Base-by-base conservation (phyloP, 352 stramenopile genomes). In the Pythium rhizo-oryzae region DNA sequence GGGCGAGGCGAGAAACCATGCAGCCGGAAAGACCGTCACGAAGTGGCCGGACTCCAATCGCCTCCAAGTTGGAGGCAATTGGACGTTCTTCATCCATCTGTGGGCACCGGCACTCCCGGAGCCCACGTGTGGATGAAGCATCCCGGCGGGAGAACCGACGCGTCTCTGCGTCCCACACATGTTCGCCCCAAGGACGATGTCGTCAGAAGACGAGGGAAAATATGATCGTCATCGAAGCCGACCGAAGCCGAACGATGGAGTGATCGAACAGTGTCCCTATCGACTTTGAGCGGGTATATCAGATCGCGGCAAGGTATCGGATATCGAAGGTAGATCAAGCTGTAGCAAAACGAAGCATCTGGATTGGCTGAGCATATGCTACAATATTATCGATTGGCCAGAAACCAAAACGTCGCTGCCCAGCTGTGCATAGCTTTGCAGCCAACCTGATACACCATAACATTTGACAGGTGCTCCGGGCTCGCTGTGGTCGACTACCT, bases 201-300 rank as follows among this genome's bases (percentile, higher is more conserved):
- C 41, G 41, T 47, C 41, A n/a, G 41, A 47, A 19, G 15, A 47
- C 28, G 15, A n/a, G 7, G 41, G 18, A n/a, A n/a, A 47, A 8
- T 47, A 9, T 47, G 41, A 47, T 47, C 41, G 41, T 47, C 41
- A 47, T 47, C 41, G 41, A 47, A 47, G 41, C 41, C 41, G n/a
- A 4, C 18, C 41, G 41, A 47, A 47, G 41, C 41, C 12, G 12
- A 7, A n/a, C 15, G 41, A 47, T 7, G 15, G 12, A 7, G 4
- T 15, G 15, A 19, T 15, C 2, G 11, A 47, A n/a, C 8, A 41
- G 35, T 41, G 13, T 4, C 35, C 35, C 35, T 4, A 4, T 43
- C 41, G 11, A 47, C 15, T 47, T n/a, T 47, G 15, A 47, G 35
- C n/a, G 41, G 41, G 1, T n/a, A n/a, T 8, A 47, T 47, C 41